A percentile compares a stretch with the other conserved stretches of the same genome.
phyloP scores from a whole-genome alignment of 192 early-diverging fungal species.

The Obelidium mucronatum region DNA sequence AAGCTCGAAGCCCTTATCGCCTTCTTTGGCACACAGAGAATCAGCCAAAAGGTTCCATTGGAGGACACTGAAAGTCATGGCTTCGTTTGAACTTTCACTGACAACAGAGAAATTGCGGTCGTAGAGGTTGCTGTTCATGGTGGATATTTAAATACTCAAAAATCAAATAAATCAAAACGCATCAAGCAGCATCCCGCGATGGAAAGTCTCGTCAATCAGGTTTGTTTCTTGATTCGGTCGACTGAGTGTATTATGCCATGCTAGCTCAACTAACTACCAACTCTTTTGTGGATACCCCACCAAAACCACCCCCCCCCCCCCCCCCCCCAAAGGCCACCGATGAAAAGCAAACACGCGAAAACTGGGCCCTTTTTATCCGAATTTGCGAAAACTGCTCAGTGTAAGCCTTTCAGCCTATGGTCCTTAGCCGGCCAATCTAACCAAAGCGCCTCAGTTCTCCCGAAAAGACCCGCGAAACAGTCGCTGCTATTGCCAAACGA shows the following conservation, averaged over 20 bases:
- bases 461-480: conserved; percentile 39
- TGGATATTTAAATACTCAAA: too few relatives aligned
- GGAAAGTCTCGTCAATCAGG: too few relatives aligned
- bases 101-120: too few relatives aligned
- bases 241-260: too few relatives aligned
- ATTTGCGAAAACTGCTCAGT: conserved; percentile 58
- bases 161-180: too few relatives aligned
- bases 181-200: too few relatives aligned
- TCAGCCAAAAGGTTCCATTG: not conserved
- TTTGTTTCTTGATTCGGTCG: too few relatives aligned
- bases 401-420: conserved; percentile 12
- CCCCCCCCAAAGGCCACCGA: conserved; percentile 79
- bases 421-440: not conserved
- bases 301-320: not conserved
- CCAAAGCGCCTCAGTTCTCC: conserved; percentile 5
- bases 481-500: conserved; percentile 46
- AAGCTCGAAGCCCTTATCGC: not conserved
- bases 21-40: not conserved
- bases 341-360: conserved; percentile 91
- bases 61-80: not conserved
- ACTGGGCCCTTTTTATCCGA: conserved; percentile 73
- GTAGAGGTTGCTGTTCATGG: too few relatives aligned
- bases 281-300: too few relatives aligned
- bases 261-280: too few relatives aligned
- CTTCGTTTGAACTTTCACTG: too few relatives aligned